Evolutionary conservation across 108 stramenopile species (phyloP), one percentile per base, ranked within the genome.

Genomic region (Skeletonema grethae): DNA sequence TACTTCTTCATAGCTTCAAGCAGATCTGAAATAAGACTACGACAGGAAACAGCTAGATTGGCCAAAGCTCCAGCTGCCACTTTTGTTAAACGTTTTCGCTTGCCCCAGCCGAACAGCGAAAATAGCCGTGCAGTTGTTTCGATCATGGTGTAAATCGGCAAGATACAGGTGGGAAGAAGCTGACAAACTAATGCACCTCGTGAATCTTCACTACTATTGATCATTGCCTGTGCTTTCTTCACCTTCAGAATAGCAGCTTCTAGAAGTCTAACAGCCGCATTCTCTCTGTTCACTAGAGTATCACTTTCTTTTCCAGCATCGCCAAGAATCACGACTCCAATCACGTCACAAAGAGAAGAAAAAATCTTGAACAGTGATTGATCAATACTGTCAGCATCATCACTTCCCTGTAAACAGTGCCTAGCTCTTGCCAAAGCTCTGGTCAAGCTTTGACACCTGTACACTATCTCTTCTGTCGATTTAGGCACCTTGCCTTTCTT

Each of bases 401-500:
- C 15, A 31, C 43, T 48, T n/a, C 5, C 45, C 34, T 28, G 5
- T 10, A 43, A 7, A 48, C 66, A 78, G 13, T 30, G 20, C 32
- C 60, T 69, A 25, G 84, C 73, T 32, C 48, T 73, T 5, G 39
- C 11, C 36, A 82, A 28, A 36, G 75, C 77, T 2, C 72, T 34
- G 3, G 79, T 38, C 2, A 94, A 67, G 55, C 90, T 90, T 30
- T 73, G 61, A 29, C 88, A 82, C 38, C 89, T 63, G 15, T 81
- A 85, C 10, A 72, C 48, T 50, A 86, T 70, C 15, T 65, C 73
- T 2, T 83, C 86, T 13, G 71, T 78, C 12, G 80, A 16, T 65
- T 90, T 88, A 9, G 83, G 78, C 12, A 88, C 31, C 67, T 94
- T 94, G 25, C 93, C 93, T 50, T 91, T 94, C 53, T 90, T 91